Evolutionary conservation across 805 yeast genomes (phyloP), one percentile per base, ranked within the genome.

Genomic region (Cyberlindnera samutprakarnensis): DNA sequence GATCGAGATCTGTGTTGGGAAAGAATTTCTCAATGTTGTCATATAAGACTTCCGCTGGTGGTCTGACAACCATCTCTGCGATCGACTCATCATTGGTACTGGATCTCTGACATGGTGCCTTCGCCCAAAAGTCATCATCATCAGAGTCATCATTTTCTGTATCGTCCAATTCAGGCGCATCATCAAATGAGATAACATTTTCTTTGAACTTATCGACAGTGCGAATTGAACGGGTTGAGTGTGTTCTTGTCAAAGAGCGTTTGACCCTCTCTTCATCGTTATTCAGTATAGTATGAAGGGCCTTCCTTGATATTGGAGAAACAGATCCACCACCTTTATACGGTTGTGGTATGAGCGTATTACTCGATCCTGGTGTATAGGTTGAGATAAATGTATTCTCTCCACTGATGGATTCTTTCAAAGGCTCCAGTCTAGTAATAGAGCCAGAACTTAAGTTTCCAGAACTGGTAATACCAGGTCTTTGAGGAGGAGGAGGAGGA

Each of bases 31-130:
- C 99, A 40, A 92, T 69, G 47, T 92, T 88, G 35, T 86, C 85
- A 53, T 88, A 92, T 19, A 92, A 80, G 25, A 84, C 94, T 49
- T 90, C 97, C 1, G 95, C 81, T 0, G 97, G 87, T 2, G 99
- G 99, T 53, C 99, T 75, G 12, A 92, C 79, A 7, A 80, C 77
- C 85, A 78, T 74, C 34, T 59, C 60, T 18, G 49, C 37, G 16
- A 46, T 63, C 41, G 47, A 35, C 10, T 59, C 48, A 15, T 47
- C 46, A 25, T 51, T 43, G 2, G 34, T 37, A 14, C 39, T 39
- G 17, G 41, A 40, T 2, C 32, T 38, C 13, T 37, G 42, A 13
- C 43, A 34, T 5, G 67, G 67, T 0, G 57, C 51, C 31, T 73
- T 73, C 2, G 81, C 80, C 72, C 80, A 77, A 34, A 77, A 59